Percentiles rank a stretch among this genome's conserved stretches.
phyloP scores from a whole-genome alignment of 306 rosid genomes.

The Vigna angularis region DNA sequence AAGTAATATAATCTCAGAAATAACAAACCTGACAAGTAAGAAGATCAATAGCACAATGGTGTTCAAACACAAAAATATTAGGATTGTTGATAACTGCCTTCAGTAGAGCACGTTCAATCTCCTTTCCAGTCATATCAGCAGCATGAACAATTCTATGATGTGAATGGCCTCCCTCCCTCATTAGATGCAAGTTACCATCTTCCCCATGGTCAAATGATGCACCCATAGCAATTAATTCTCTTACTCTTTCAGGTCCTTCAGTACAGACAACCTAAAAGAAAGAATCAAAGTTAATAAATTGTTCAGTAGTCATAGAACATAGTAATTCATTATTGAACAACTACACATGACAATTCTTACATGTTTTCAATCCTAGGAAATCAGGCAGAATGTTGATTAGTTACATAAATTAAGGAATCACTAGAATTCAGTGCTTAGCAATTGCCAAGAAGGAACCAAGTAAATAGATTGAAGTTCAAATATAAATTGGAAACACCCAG shows the following conservation, averaged over 20 bases:
- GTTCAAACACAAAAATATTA: conserved; percentile 79
- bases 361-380: conserved; percentile 20
- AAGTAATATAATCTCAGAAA: conserved; percentile 15
- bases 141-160: conserved; percentile 92
- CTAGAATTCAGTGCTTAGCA: background rate
- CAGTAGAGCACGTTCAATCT: conserved; percentile 86
- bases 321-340: conserved; percentile 16
- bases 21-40: conserved; percentile 81
- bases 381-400: conserved; percentile 4
- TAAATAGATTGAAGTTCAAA: conserved; percentile 24
- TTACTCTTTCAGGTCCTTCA: conserved; percentile 96
- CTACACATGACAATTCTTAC: conserved; percentile 7
- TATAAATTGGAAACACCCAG: conserved; percentile 27
- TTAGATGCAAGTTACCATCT: conserved; percentile 92
- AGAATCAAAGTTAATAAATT: conserved; percentile 30
- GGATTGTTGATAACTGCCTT: conserved; percentile 72
- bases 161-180: conserved; percentile 95
- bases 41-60: conserved; percentile 94
- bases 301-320: conserved; percentile 19
- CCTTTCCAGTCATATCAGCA: conserved; percentile 97
- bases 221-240: conserved; percentile 91
- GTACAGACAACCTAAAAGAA: conserved; percentile 90
- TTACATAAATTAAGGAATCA: conserved; percentile 9
- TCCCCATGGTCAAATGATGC: conserved; percentile 92
- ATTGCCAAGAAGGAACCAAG: background rate